Percentiles rank a stretch among this genome's conserved stretches.
Evolutionary conservation across 176 grass and related monocot genomes (phyloP).

Genomic region (Alloteropsis semialata): DNA sequence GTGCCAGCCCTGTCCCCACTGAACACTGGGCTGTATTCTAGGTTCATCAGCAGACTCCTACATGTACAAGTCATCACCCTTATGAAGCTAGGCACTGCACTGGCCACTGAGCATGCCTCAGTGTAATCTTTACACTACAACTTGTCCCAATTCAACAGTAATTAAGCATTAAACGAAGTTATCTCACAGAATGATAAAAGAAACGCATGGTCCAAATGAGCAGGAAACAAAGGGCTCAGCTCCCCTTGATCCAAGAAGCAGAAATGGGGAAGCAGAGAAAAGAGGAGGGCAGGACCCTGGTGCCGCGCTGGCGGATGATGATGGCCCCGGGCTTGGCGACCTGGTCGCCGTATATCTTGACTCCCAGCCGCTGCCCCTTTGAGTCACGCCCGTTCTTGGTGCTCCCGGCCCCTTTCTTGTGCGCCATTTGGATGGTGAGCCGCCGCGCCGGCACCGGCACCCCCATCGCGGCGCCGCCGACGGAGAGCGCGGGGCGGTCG

Average conservation of each 20-base stretch:
- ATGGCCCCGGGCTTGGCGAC: constrained; percentile 89
- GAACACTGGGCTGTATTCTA: neutral
- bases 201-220: neutral
- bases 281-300: constrained; percentile 50
- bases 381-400: constrained; percentile 97
- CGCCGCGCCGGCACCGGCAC: constrained; percentile 41
- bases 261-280: neutral
- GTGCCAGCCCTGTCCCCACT: neutral
- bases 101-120: no score
- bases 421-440: constrained; percentile 88
- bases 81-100: neutral
- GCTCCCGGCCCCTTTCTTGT: constrained; percentile 98
- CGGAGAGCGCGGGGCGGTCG: constrained; percentile 21
- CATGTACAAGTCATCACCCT: neutral
- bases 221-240: neutral
- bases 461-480: neutral
- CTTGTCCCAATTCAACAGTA: neutral
- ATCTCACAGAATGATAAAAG: neutral
- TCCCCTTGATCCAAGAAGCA: neutral
- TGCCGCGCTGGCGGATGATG: constrained; percentile 95
- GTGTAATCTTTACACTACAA: neutral
- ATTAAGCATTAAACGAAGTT: neutral
- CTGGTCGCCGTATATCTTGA: constrained; percentile 97
- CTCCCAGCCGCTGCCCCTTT: constrained; percentile 72
- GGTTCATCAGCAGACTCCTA: neutral